A percentile compares a stretch with the other conserved stretches of the same genome.
Evolutionary conservation across 1,139 yeast genomes (phyloP).

Genomic region (Pichia sp.): DNA sequence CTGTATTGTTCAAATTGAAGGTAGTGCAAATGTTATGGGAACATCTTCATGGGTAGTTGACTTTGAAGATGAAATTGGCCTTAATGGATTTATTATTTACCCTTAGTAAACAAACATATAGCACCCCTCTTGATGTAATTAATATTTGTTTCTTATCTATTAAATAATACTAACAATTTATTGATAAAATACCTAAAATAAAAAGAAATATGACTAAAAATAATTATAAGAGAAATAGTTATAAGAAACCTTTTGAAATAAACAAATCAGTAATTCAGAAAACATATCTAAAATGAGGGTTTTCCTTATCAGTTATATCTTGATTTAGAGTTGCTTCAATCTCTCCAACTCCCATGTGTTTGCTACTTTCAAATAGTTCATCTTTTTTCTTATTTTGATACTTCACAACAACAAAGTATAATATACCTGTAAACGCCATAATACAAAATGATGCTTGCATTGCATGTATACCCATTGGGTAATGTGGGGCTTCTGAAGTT

Average conservation of each 20-base stretch:
- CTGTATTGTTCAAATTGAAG: conserved; percentile 22
- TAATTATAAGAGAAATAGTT: too few species aligned
- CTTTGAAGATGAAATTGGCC: conserved; percentile 19
- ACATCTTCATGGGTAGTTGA: conserved; percentile 23
- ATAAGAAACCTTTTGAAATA: too few species aligned
- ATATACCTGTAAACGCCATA: conserved; percentile 29
- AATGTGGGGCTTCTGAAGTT: conserved; percentile 45
- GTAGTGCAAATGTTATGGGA: conserved; percentile 22
- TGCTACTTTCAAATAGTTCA: conserved; percentile 3
- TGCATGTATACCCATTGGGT: conserved; percentile 42
- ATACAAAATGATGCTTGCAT: conserved; percentile 33
- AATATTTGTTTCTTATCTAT: too few species aligned
- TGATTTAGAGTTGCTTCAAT: conserved; percentile 38
- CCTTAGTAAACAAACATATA: too few species aligned
- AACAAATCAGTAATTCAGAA: neutral
- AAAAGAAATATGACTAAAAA: too few species aligned
- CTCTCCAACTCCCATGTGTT: conserved; percentile 15
- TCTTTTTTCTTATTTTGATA: conserved; percentile 31
- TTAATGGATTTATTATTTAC: conserved; percentile 18
- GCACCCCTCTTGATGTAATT: too few species aligned
- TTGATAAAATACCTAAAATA: too few species aligned
- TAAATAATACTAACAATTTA: too few species aligned
- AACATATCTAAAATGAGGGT: conserved; percentile 52
- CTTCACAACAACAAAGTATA: conserved; percentile 28
- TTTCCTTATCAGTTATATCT: conserved; percentile 63